Evolutionary conservation across 768 basidiomycete genomes (phyloP), one percentile per base, ranked within the genome.

Genomic region (Phanerochaete sordida): DNA sequence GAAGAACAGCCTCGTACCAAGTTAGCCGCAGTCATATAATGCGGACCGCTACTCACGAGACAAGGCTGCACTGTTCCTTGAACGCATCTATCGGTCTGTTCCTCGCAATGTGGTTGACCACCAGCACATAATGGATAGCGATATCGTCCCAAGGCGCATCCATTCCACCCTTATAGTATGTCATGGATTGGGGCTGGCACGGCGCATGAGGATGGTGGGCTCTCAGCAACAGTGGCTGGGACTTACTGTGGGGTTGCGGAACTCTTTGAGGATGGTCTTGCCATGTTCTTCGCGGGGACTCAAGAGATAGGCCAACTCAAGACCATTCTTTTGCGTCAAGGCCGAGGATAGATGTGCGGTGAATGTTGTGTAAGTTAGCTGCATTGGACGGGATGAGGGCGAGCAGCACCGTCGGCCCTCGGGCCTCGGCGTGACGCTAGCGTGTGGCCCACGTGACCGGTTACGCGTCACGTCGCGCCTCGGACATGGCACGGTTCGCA

Each of bases 91-190:
- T 79, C 23, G 81, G 79, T 44, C 86, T 79, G 66, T 84, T 82
- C 66, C 84, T 87, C 43, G 85, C 86, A 39, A 87, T 81, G 71
- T 90, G 82, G 30, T 82, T 81, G 61, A 89, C 86, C 24, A 87
- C 85, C 65, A 93, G 74, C 19, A 93, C 84, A 70, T 93, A 93
- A 69, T 90, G 87, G 51, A 93, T 83, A 8, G 89, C 85, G 65
- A 95, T 88, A 55, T 93, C 92, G 62, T 92, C 91, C 91, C 92
- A 95, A 6, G 93, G 93, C 49, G 72, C 75, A 57, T 83, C 79
- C 68, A 93, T 82, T 57, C 80, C 81, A 11, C 84, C 88, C 66
- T 85, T 79, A 66, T 87, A 90, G 55, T 70, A 66, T 16, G 71
- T 62, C 51, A 77, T 57, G 9, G 70, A 62, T 68, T 75, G 70